Percentiles rank a stretch among this genome's conserved stretches.
phyloP scores from a whole-genome alignment of 179 eudicot genomes.

The Heliamphora pulchella region DNA sequence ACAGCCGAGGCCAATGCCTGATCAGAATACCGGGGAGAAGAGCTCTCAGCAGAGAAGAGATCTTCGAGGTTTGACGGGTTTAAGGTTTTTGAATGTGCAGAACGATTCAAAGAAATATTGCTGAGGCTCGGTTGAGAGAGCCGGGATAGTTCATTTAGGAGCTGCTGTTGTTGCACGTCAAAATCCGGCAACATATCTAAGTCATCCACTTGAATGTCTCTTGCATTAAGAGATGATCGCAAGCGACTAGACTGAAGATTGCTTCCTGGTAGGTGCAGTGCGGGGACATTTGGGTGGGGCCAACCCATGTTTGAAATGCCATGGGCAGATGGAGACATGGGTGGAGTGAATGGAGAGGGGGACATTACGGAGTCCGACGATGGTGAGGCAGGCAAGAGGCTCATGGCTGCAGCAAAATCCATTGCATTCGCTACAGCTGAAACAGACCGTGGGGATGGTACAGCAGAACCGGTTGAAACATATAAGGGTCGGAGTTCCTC shows the following conservation, averaged over 20 bases:
- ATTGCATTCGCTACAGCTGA: constrained; percentile 40
- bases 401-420: constrained; percentile 48
- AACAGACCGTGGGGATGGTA: constrained; percentile 39
- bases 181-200: constrained; percentile 28
- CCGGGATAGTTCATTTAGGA: constrained; percentile 25
- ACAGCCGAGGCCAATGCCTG: constrained; percentile 13
- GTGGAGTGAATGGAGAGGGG: constrained; percentile 49
- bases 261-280: constrained; percentile 44
- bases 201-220: constrained; percentile 36
- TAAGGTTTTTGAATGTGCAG: constrained; percentile 13
- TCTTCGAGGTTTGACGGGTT: constrained; percentile 15
- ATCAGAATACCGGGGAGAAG: constrained; percentile 15
- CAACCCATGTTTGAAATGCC: constrained; percentile 37
- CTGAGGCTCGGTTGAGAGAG: too few relatives aligned
- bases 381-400: constrained; percentile 37
- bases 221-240: constrained; percentile 43
- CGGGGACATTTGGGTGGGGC: constrained; percentile 45
- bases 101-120: neutral
- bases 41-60: constrained; percentile 10
- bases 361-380: constrained; percentile 25
- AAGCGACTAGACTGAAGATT: constrained; percentile 39
- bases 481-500: constrained; percentile 51
- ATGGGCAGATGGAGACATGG: constrained; percentile 57
- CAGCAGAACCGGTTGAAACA: constrained; percentile 43
- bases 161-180: constrained; percentile 33